Base-by-base conservation (phyloP, 2,329 filamentous ascomycete genomes). In the Xylariales sp. region DNA sequence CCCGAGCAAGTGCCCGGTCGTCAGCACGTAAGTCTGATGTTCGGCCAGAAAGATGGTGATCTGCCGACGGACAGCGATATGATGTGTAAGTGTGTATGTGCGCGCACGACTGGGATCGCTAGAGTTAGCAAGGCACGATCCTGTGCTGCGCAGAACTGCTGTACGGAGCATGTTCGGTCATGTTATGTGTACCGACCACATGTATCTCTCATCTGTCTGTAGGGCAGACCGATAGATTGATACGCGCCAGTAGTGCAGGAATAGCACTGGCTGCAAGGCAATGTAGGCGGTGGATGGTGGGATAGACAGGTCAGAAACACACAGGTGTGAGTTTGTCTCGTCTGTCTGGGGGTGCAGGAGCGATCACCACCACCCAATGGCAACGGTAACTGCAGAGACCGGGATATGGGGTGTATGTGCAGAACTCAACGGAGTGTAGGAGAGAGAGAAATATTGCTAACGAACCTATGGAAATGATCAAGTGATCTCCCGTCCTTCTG, bases 221-320 rank as follows among this genome's bases (percentile, higher is more conserved):
- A 19, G 36, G n/a, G n/a, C n/a, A n/a, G n/a, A n/a, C n/a, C n/a
- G n/a, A n/a, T n/a, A n/a, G n/a, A n/a, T n/a, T n/a, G n/a, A n/a
- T n/a, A n/a, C 36, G 36, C 25, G 16, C 20, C 15, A 21, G 22
- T 31, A 39, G 22, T 39, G 24, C 18, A 24, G 15, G 31, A 39
- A 29, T 29, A 27, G 11, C 19, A 20, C 15, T 29, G 25, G 25
- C 25, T 31, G 24, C 18, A 39, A 14, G 22, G 36, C 36, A 27
- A 40, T n/a, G n/a, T n/a, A n/a, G 38, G 38, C 38, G 38, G 38
- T 40, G 38, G 31, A 18, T 32, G 14, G 38, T 33, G 38, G 28
- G 33, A 40, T 39, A 39, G 38, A 40, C 38, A 32, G 19, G 38
- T 40, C 38, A 40, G 38, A 40, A 40, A 40, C 38, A 33, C 15